Evolutionary conservation across 2,329 filamentous ascomycete genomes (phyloP).

Genomic region (Chalara sp.): DNA sequence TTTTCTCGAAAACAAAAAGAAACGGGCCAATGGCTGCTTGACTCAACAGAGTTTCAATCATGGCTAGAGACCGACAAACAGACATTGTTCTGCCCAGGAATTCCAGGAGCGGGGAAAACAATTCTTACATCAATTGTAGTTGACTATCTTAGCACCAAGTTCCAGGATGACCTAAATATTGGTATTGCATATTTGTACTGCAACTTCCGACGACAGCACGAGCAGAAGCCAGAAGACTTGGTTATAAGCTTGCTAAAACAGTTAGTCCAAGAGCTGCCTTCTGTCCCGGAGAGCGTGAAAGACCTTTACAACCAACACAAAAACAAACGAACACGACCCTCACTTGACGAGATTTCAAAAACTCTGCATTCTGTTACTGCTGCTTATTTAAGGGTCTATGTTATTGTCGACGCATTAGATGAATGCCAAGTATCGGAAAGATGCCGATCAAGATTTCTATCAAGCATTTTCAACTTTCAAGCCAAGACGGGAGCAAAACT

Average conservation of each 20-base stretch:
- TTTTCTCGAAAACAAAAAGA: slow-evolving; percentile 26
- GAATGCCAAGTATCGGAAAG: slow-evolving; percentile 3
- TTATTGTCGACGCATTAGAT: not conserved
- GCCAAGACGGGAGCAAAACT: slow-evolving; percentile 13
- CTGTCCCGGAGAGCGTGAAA: not conserved
- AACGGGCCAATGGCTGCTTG: not conserved
- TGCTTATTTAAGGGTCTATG: slow-evolving; percentile 12
- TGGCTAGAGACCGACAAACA: not conserved
- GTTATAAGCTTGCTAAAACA: not conserved
- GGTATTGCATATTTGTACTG: not conserved
- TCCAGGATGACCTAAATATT: not conserved
- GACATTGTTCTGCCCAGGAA: not conserved
- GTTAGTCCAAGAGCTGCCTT: not conserved
- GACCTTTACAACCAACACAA: not conserved
- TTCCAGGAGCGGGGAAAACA: not conserved
- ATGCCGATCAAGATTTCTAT: slow-evolving; percentile 19
- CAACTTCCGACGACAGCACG: slow-evolving; percentile 1
- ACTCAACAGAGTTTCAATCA: not conserved
- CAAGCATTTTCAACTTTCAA: slow-evolving; percentile 19
- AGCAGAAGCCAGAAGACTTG: not conserved
- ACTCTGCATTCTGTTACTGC: slow-evolving; percentile 14
- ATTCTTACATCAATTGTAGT: not conserved
- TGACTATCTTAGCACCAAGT: not conserved
- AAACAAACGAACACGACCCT: not conserved
- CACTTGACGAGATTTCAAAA: slow-evolving; percentile 13